These are phyloP conservation scores for Papiliotrema nemorosa DNA, from an alignment of 1,284 basidiomycete genomes.

Conservation along the genomic window DNA sequence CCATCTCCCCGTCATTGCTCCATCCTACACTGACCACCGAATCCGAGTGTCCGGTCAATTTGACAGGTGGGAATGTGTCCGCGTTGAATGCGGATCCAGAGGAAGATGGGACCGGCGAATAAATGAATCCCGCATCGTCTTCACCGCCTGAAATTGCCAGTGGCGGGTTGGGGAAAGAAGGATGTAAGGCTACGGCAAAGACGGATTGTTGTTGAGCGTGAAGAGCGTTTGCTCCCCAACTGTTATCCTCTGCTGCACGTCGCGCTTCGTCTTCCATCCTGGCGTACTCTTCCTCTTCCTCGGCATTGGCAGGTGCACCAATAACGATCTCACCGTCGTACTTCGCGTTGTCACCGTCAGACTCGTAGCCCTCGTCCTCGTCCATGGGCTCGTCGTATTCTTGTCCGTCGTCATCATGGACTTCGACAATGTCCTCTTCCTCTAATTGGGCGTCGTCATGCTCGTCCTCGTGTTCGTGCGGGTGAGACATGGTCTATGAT, in stretches of 20 bases:
- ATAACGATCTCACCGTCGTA: constrained; percentile 51
- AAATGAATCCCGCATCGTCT: constrained; percentile 92
- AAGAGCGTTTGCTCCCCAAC: constrained; percentile 37
- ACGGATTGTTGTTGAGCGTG: constrained; percentile 59
- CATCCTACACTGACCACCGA: constrained; percentile 79
- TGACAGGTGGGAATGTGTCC: constrained; percentile 77
- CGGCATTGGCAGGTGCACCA: constrained; percentile 32
- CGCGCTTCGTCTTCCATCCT: constrained; percentile 18
- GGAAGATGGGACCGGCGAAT: constrained; percentile 49
- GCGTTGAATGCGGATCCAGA: constrained; percentile 24
- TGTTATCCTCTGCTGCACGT: constrained; percentile 26
- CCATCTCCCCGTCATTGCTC: constrained; percentile 82
- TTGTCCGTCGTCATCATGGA: constrained; percentile 63
- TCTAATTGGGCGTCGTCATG: constrained; percentile 40
- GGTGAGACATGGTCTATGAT: constrained; percentile 27
- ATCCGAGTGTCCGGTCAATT: constrained; percentile 86
- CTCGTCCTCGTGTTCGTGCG: constrained; percentile 27
- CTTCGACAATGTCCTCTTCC: constrained; percentile 46
- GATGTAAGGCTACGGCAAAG: constrained; percentile 78
- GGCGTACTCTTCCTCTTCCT: constrained; percentile 35
- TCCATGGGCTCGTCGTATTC: constrained; percentile 51
- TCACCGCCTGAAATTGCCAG: constrained; percentile 90
- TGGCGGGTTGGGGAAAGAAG: constrained; percentile 65
- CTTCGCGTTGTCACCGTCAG: constrained; percentile 55
- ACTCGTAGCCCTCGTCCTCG: constrained; percentile 60